phyloP scores from a whole-genome alignment of 2,329 filamentous ascomycete genomes.

The Ophiostoma triangulosporum region DNA sequence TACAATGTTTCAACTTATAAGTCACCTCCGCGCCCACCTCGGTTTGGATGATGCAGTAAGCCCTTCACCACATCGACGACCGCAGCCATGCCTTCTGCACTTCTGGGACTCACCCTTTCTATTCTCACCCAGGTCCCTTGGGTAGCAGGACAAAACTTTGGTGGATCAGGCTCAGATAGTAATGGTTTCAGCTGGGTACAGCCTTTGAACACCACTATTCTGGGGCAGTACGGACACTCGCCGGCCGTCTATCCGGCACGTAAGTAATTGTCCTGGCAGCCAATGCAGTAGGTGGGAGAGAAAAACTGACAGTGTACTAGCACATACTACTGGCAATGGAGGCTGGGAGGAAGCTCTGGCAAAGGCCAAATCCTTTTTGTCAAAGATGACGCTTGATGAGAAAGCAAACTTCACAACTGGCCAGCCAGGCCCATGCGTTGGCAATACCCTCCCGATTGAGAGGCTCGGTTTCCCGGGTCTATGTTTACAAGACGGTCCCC shows the following conservation, averaged over 20 bases:
- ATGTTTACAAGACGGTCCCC: constrained; percentile 59
- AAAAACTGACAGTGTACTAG: background rate
- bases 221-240: background rate
- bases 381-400: constrained; percentile 53
- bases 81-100: background rate
- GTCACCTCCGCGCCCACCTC: too few species aligned
- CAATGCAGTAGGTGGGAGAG: too few species aligned
- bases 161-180: background rate
- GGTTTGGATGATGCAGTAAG: background rate
- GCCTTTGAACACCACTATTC: background rate
- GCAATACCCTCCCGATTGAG: constrained; percentile 32
- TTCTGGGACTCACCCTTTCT: background rate
- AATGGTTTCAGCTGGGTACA: background rate
- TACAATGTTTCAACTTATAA: too few species aligned
- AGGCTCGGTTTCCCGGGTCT: constrained; percentile 43
- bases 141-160: background rate
- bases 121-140: background rate
- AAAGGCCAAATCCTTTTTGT: constrained; percentile 50
- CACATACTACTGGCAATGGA: background rate
- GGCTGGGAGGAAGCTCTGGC: background rate
- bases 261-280: background rate
- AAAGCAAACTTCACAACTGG: constrained; percentile 69
- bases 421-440: constrained; percentile 20
- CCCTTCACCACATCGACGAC: background rate
- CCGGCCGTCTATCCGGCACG: background rate